These are phyloP conservation scores for Colletotrichum sp. DNA, from an alignment of 2,329 filamentous ascomycete species.

Conservation along the genomic window DNA sequence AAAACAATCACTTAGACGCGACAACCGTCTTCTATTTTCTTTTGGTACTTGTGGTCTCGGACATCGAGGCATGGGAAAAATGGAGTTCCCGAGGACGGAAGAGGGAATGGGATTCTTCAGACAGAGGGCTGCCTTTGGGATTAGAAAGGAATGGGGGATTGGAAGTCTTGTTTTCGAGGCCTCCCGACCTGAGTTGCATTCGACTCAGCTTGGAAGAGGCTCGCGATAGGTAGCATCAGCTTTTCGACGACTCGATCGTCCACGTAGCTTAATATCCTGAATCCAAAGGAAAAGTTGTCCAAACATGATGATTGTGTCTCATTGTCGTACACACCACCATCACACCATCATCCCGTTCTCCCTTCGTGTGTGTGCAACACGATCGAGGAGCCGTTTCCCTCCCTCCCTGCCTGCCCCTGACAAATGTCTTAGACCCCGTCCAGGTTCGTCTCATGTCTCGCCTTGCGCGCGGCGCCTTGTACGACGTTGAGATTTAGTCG, in stretches of 20 bases:
- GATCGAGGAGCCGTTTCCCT: neutral
- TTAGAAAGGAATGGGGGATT: neutral
- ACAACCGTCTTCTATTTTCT: neutral
- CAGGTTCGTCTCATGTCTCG: neutral
- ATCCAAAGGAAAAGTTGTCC: conserved; percentile 1
- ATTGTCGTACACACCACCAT: neutral
- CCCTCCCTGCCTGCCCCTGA: neutral
- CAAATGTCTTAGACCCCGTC: neutral
- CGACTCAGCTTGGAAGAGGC: neutral
- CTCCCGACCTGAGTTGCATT: neutral
- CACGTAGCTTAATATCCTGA: conserved; percentile 15
- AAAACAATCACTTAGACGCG: neutral
- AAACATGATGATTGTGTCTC: neutral
- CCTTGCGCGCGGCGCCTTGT: neutral
- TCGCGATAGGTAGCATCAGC: neutral
- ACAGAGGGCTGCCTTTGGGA: neutral
- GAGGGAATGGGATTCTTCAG: neutral
- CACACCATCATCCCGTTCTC: neutral
- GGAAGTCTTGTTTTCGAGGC: neutral
- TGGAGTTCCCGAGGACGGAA: neutral
- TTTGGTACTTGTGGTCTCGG: neutral
- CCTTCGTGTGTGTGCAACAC: neutral
- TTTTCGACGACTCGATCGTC: neutral
- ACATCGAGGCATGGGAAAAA: neutral
- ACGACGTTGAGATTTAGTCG: neutral